A percentile compares a stretch with the other conserved stretches of the same genome.
Evolutionary conservation across 257 asterid species (phyloP).

Genomic region (Solanum megistacrolobum): DNA sequence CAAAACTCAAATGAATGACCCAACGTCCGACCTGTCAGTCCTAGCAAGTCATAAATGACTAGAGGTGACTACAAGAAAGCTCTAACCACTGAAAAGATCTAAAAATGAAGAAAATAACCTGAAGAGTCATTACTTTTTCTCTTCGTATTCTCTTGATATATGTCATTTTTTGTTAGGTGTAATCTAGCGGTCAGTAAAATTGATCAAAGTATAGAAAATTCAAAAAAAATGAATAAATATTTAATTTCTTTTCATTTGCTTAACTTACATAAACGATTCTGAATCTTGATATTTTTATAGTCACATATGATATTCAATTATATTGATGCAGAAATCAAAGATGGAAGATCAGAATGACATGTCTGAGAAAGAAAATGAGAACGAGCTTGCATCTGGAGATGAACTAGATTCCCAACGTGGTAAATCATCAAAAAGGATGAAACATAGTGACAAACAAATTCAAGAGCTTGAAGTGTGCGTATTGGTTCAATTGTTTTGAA

Average conservation of each 20-base stretch:
- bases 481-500: neutral
- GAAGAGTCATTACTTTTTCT: too few species aligned
- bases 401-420: neutral
- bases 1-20: too few species aligned
- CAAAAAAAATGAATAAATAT: too few species aligned
- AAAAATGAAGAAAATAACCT: too few species aligned
- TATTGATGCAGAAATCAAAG: conserved; percentile 40
- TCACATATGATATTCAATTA: neutral
- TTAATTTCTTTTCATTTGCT: neutral
- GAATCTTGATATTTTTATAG: neutral
- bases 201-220: neutral
- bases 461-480: neutral
- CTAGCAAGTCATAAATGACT: too few species aligned
- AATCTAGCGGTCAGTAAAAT: neutral
- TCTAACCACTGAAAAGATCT: too few species aligned
- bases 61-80: too few species aligned
- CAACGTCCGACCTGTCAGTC: too few species aligned
- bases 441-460: neutral
- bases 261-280: neutral
- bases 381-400: neutral
- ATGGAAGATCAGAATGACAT: conserved; percentile 55
- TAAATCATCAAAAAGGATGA: neutral
- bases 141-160: too few species aligned
- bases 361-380: conserved; percentile 25
- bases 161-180: neutral